phyloP scores from a whole-genome alignment of 1,139 yeast species.

The Debaryomycetaceae sp. region DNA sequence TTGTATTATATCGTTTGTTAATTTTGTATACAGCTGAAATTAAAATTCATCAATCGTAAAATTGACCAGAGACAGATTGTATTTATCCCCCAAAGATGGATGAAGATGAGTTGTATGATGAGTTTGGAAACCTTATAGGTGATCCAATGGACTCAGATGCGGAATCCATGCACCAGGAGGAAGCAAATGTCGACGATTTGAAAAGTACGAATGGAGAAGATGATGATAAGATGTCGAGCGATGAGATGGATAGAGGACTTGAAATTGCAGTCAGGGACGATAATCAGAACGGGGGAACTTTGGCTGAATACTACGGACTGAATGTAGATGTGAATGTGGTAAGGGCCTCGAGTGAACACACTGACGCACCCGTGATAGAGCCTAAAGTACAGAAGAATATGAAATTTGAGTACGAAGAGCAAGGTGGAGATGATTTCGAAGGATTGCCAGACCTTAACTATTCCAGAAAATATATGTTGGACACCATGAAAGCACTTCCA shows the following conservation, averaged over 20 bases:
- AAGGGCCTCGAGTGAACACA: conserved; percentile 12
- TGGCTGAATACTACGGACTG: conserved; percentile 12
- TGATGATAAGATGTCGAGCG: conserved; percentile 12
- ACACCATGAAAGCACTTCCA: conserved; percentile 47
- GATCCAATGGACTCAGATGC: conserved; percentile 45
- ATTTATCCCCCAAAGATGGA: conserved; percentile 12
- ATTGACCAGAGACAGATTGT: not conserved
- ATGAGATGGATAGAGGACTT: conserved; percentile 12
- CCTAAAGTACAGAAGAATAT: conserved; percentile 47
- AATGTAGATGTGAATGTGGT: conserved; percentile 54
- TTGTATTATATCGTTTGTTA: not conserved
- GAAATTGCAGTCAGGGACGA: conserved; percentile 25
- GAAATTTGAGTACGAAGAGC: conserved; percentile 40
- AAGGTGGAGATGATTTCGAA: conserved; percentile 13
- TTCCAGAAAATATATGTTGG: conserved; percentile 59
- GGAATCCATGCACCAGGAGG: conserved; percentile 21
- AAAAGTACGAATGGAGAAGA: conserved; percentile 12
- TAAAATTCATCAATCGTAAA: too few species aligned
- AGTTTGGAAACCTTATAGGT: conserved; percentile 76
- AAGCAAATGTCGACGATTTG: not conserved
- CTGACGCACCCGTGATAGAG: conserved; percentile 61
- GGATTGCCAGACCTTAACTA: conserved; percentile 58
- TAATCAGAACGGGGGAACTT: conserved; percentile 11
- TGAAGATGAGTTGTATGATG: conserved; percentile 66
- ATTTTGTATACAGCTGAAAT: not conserved